Percentiles rank a stretch among this genome's conserved stretches.
phyloP scores from a whole-genome alignment of 495 filamentous ascomycete species.

The Filosporella fistucella region DNA sequence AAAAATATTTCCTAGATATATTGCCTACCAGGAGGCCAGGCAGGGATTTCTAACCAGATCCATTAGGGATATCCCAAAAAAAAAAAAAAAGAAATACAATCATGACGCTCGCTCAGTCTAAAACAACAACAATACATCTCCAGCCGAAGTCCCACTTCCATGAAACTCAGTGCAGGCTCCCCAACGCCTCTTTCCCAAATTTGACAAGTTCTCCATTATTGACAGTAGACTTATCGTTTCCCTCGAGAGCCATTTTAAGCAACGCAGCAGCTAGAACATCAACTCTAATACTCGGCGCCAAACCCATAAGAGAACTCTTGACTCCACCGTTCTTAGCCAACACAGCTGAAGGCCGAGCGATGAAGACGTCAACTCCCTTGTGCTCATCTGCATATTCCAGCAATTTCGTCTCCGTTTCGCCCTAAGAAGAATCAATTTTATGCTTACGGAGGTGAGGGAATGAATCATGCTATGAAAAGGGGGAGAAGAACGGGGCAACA shows the following conservation, averaged over 20 bases:
- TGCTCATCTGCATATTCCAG: conserved; percentile 31
- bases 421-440: conserved; percentile 24
- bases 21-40: no score
- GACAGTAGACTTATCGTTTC: conserved; percentile 43
- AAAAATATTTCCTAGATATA: no score
- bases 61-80: no score
- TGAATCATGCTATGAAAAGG: neutral
- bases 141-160: no score
- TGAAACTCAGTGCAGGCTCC: no score
- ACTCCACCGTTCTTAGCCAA: neutral
- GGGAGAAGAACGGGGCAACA: neutral
- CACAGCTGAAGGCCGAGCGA: conserved; percentile 28
- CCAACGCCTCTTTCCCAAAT: conserved; percentile 25
- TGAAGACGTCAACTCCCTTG: conserved; percentile 29
- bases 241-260: conserved; percentile 37
- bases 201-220: conserved; percentile 39
- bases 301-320: conserved; percentile 6
- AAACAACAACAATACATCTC: no score
- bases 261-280: conserved; percentile 38
- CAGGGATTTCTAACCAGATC: no score
- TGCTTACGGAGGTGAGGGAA: neutral
- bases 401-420: conserved; percentile 36
- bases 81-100: no score
- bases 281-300: conserved; percentile 31
- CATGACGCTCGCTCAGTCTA: no score